Conservation (phyloP, 257 asterid genomes). For the Nicotiana tabacum region DNA sequence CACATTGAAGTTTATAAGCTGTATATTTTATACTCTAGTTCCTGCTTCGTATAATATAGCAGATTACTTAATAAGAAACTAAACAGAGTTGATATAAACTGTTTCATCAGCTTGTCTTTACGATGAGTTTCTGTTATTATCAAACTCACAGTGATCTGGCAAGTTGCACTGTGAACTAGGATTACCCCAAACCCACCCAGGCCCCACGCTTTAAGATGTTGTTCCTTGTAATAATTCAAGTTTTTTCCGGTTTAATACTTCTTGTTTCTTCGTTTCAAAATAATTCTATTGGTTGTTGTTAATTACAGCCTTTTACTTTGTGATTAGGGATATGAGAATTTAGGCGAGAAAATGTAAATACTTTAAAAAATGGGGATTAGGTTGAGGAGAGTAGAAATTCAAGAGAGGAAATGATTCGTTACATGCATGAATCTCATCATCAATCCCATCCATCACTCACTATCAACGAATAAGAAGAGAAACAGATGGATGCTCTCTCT, state of each 20-base stretch:
- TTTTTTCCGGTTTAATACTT: no score
- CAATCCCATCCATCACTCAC: constrained; percentile 28
- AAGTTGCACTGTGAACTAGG: not conserved
- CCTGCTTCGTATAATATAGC: no score
- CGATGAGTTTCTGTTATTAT: not conserved
- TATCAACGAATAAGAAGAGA: constrained; percentile 15
- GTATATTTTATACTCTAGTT: no score
- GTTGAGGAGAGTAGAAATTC: not conserved
- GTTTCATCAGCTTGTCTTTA: not conserved
- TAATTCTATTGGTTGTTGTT: no score
- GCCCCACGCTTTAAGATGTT: not conserved
- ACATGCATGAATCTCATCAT: constrained; percentile 53
- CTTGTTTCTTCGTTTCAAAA: no score
- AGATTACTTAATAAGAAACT: no score
- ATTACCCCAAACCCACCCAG: not conserved
- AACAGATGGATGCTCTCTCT: constrained; percentile 9
- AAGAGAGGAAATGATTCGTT: constrained; percentile 7
- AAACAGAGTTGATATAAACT: no score
- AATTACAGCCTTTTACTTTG: no score
- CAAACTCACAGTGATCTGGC: not conserved
- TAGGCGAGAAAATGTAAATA: not conserved
- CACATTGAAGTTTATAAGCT: no score
- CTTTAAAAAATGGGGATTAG: not conserved
- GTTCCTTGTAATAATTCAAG: no score
- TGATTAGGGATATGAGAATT: not conserved